Percentiles rank a stretch among this genome's conserved stretches.
These are phyloP conservation scores for Effrenium voratum DNA, from an alignment of 73 alveolate genomes.

Conservation along the genomic window DNA sequence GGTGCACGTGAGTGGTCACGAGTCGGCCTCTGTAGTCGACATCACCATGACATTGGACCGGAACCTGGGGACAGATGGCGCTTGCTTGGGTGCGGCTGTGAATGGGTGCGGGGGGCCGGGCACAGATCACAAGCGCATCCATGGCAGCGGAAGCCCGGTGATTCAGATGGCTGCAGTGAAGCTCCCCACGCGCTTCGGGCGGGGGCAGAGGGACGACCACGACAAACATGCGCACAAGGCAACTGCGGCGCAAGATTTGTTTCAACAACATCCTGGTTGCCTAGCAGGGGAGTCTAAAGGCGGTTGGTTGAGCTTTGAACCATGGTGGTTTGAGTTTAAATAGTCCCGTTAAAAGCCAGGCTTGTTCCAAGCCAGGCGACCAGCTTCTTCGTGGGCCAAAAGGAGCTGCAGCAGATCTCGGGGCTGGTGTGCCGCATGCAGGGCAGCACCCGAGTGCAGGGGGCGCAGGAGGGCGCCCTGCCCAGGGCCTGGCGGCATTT, in stretches of 20 bases:
- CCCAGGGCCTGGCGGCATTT: conserved; percentile 84
- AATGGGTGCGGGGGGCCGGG: conserved; percentile 85
- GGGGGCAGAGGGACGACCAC: too few species aligned
- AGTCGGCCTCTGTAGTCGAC: conserved; percentile 55
- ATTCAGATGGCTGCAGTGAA: conserved; percentile 77
- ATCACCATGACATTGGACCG: conserved; percentile 57
- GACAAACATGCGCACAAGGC: not conserved
- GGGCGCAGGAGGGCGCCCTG: conserved; percentile 78
- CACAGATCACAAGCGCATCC: conserved; percentile 39
- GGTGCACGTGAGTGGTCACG: conserved; percentile 58
- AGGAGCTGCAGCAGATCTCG: conserved; percentile 71
- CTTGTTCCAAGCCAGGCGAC: conserved; percentile 25
- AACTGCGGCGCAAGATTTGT: not conserved
- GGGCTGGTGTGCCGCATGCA: conserved; percentile 85
- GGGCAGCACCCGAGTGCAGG: conserved; percentile 62
- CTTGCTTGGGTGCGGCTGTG: conserved; percentile 79
- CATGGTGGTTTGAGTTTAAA: not conserved
- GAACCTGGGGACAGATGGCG: conserved; percentile 73
- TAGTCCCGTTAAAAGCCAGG: not conserved
- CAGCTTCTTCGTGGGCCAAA: conserved; percentile 82
- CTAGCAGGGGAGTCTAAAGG: too few species aligned
- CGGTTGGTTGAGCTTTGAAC: not conserved
- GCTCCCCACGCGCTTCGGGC: conserved; percentile 52
- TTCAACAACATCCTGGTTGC: not conserved
- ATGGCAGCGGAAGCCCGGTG: conserved; percentile 10